phyloP scores from a whole-genome alignment of 345 rosid species.

The Kernera saxatilis region DNA sequence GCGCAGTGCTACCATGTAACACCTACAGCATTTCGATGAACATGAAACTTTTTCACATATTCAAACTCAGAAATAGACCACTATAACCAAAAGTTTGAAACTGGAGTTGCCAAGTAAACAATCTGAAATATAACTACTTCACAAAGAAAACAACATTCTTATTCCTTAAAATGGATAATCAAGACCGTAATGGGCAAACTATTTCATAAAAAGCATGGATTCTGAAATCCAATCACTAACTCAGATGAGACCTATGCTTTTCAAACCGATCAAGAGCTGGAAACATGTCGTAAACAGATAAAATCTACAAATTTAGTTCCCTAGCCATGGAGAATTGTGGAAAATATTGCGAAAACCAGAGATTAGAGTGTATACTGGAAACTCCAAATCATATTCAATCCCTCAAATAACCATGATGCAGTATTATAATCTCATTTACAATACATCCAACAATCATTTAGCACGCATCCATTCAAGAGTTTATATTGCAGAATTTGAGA shows the following conservation, averaged over 20 bases:
- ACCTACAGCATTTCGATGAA: constrained; percentile 40
- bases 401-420: neutral
- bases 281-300: neutral
- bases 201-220: neutral
- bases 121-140: neutral
- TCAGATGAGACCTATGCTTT: neutral
- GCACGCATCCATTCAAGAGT: neutral
- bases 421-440: neutral
- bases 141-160: neutral
- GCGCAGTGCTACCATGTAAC: constrained; percentile 70
- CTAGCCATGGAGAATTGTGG: neutral
- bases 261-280: neutral
- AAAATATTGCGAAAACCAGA: neutral
- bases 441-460: neutral
- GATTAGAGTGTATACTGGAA: neutral
- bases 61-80: neutral
- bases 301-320: neutral
- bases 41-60: constrained; percentile 1
- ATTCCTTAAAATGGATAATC: neutral
- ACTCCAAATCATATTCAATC: neutral
- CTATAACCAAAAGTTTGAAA: neutral
- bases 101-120: neutral
- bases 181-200: neutral
- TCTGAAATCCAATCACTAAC: neutral
- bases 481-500: neutral